Evolutionary conservation across 768 basidiomycete species (phyloP).

Genomic region (Hypholoma fasciculare): DNA sequence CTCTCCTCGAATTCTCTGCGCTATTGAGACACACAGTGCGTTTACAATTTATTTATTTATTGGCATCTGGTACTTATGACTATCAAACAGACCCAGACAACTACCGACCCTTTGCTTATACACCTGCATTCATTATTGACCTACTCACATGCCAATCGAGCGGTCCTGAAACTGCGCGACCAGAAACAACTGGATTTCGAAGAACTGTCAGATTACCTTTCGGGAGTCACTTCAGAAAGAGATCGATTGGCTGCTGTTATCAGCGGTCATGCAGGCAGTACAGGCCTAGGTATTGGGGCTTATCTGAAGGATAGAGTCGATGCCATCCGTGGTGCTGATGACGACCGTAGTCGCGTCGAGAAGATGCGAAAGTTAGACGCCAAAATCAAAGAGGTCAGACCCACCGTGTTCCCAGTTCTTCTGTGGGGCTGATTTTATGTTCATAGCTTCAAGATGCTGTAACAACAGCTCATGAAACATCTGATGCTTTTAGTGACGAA

Average conservation of each 20-base stretch:
- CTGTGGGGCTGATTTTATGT: constrained; percentile 11
- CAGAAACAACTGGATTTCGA: constrained; percentile 99
- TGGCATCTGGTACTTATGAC: neutral
- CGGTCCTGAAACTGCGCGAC: constrained; percentile 93
- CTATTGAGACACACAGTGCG: constrained; percentile 80
- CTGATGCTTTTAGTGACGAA: constrained; percentile 95
- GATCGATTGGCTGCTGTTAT: constrained; percentile 90
- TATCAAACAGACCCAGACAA: constrained; percentile 71
- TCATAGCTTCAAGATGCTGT: constrained; percentile 93
- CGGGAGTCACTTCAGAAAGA: constrained; percentile 89
- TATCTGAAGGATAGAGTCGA: constrained; percentile 95
- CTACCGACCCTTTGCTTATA: constrained; percentile 86
- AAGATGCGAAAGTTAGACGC: constrained; percentile 90
- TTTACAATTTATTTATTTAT: neutral
- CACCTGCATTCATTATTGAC: constrained; percentile 90
- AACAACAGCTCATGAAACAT: constrained; percentile 91
- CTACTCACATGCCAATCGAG: constrained; percentile 92
- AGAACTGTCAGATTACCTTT: constrained; percentile 92
- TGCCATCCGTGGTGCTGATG: constrained; percentile 87
- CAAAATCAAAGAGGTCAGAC: constrained; percentile 90
- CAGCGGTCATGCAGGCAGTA: constrained; percentile 84
- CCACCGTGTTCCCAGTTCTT: neutral
- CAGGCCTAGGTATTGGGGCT: constrained; percentile 79
- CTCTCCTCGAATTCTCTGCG: constrained; percentile 92
- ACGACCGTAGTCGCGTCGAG: constrained; percentile 90